Conservation (phyloP, 441 rosid species). For the Biscutella laevigata region DNA sequence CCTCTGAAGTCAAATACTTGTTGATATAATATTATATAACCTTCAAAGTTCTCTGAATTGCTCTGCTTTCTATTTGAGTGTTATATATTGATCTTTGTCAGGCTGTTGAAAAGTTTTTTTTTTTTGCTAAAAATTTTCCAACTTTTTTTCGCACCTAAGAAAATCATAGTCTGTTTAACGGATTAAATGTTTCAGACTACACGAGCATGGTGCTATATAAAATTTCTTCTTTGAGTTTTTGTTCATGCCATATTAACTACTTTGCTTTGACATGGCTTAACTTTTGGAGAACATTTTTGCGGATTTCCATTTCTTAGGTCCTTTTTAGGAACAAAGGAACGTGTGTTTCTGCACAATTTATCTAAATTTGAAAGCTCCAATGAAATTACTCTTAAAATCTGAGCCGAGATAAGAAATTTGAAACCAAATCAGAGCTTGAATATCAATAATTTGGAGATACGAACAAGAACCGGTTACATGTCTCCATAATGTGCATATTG, state of each 20-base stretch:
- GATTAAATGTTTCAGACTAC: constrained; percentile 26
- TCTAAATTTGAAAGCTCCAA: too few species aligned
- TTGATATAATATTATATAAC: constrained; percentile 18
- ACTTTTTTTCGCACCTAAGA: constrained; percentile 15
- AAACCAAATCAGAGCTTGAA: too few species aligned
- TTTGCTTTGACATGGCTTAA: not conserved
- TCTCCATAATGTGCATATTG: too few species aligned
- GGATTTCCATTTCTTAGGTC: not conserved
- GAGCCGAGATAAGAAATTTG: too few species aligned
- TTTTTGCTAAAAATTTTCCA: not conserved
- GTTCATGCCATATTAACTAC: not conserved
- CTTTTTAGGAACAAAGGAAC: not conserved
- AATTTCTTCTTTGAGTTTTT: not conserved
- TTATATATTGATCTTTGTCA: too few species aligned
- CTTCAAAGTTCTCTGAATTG: constrained; percentile 35
- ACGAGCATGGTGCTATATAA: constrained; percentile 32
- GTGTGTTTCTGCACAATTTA: not conserved
- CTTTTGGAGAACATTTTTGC: not conserved
- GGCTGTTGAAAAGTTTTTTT: too few species aligned
- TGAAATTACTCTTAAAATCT: too few species aligned
- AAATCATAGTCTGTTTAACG: constrained; percentile 26
- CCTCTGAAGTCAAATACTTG: constrained; percentile 24
- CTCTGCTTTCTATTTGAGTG: constrained; percentile 24
- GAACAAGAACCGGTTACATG: too few species aligned
- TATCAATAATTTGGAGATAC: too few species aligned